Percentiles rank a stretch among this genome's conserved stretches.
These are phyloP conservation scores for Chrysoporthe puriensis DNA, from an alignment of 2,329 filamentous ascomycete genomes.

Conservation along the genomic window DNA sequence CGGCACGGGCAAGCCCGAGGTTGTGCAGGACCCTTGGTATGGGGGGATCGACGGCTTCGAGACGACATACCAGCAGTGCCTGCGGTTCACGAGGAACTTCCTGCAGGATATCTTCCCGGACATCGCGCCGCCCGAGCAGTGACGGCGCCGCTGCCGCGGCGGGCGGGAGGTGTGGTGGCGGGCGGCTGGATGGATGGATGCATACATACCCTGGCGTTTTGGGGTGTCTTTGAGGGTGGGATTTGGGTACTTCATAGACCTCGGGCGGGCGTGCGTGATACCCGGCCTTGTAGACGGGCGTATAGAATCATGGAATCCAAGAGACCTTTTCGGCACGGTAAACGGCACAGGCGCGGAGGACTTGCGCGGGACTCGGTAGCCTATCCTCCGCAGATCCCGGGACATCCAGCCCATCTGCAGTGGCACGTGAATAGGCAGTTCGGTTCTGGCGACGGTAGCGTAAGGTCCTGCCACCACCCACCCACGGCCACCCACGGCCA, in stretches of 20 bases:
- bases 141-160: neutral
- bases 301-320: neutral
- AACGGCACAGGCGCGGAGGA: too few species aligned
- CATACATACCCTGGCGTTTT: neutral
- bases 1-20: conserved; percentile 67
- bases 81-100: conserved; percentile 77
- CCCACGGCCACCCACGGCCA: too few species aligned
- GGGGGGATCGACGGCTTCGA: conserved; percentile 82
- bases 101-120: conserved; percentile 61
- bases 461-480: neutral
- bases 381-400: neutral
- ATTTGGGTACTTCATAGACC: neutral
- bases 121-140: conserved; percentile 31
- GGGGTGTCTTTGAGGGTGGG: neutral
- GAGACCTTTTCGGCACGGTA: too few species aligned
- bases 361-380: neutral
- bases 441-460: too few species aligned
- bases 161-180: neutral
- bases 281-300: neutral
- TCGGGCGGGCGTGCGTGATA: neutral
- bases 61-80: conserved; percentile 82
- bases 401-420: neutral
- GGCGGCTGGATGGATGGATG: neutral
- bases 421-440: too few species aligned
- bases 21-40: conserved; percentile 90